Percentiles rank a stretch among this genome's conserved stretches.
phyloP scores from a whole-genome alignment of 306 rosid genomes.

The Sechiopsis laciniata region DNA sequence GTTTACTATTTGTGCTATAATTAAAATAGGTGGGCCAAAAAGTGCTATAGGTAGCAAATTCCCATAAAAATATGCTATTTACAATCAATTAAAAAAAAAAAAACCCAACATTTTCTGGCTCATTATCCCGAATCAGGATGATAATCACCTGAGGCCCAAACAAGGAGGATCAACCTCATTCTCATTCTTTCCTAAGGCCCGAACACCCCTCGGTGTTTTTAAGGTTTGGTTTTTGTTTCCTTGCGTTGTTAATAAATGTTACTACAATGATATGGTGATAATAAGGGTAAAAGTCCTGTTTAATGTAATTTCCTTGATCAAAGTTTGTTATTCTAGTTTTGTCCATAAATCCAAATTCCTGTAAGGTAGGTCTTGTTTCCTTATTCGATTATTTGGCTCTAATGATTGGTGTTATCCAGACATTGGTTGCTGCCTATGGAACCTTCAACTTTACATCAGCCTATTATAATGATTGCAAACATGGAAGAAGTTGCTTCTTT shows the following conservation, averaged over 20 bases:
- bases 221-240: conserved; percentile 5
- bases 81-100: too few relatives aligned
- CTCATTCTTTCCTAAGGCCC: too few relatives aligned
- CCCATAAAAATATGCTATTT: too few relatives aligned
- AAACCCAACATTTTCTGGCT: too few relatives aligned
- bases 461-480: background rate
- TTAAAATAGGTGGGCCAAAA: too few relatives aligned
- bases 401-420: background rate
- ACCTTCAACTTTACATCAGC: background rate
- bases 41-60: too few relatives aligned
- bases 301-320: background rate
- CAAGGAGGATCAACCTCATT: too few relatives aligned
- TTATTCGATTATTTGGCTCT: background rate
- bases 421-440: background rate
- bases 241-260: background rate
- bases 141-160: too few relatives aligned
- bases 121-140: too few relatives aligned
- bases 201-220: background rate
- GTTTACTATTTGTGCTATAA: too few relatives aligned
- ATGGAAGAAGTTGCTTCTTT: background rate
- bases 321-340: background rate
- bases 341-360: background rate
- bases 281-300: background rate
- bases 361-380: background rate
- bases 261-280: background rate